Base-by-base conservation (phyloP, 176 grass and related monocot species). In the Triticum dicoccoides region DNA sequence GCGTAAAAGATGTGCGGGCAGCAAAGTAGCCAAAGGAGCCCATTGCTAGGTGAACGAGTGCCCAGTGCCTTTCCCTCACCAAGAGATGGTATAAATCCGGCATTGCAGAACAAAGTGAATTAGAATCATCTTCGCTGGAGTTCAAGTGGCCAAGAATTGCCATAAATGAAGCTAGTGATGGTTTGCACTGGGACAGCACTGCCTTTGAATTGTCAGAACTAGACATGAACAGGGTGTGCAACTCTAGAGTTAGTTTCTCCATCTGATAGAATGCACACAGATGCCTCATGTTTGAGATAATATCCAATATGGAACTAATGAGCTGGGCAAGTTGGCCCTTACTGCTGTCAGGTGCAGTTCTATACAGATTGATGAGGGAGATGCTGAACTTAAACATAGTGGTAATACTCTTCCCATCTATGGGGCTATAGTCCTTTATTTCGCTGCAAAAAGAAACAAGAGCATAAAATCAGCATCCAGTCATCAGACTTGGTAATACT, bases 21-120 rank as follows among this genome's bases (percentile, higher is more conserved):
- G 93, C 96, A 42, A 96, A 96, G 86, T 96, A 94, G 44, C 93
- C 90, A 81, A 98, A 98, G n/a, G 96, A 89, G 72, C 69, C 77
- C 85, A 96, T 66, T 24, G 87, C 79, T n/a, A 94, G 76, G 67
- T 98, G 96, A 79, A 92, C 87, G 52, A 96, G 67, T 68, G 91
- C 93, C 93, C 93, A 98, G 61, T 95, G 89, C 0, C 79, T 83
- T 83, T 96, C 93, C 86, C 87, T 95, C 59, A 98, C 64, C 77
- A 98, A 76, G 17, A 91, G 77, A 87, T 94, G 93, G 80, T 87
- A 94, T n/a, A 96, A 44, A 80, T 92, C 90, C 66, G 85, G 88
- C 56, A 96, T 91, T 42, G 91, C 88, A 82, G 83, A 88, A 86
- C 75, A 94, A 77, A 94, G 80, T 21, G 23, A 4, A n/a, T 69